Evolutionary conservation across 1,139 yeast genomes (phyloP).

Genomic region (Candida neerlandica): DNA sequence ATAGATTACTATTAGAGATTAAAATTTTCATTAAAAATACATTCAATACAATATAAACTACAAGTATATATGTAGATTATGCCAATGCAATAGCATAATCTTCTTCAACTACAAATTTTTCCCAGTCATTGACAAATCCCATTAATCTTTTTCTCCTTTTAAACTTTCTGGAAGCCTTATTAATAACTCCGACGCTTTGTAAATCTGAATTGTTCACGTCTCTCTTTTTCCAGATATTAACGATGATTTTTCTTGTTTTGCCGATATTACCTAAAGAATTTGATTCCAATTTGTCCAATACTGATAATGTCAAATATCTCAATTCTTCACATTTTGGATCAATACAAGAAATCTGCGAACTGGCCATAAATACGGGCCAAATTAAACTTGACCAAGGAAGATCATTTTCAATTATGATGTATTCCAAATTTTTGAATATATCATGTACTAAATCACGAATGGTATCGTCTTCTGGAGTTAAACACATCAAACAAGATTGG

Average conservation of each 20-base stretch:
- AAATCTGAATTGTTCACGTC: conserved; percentile 27
- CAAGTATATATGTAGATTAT: conserved; percentile 6
- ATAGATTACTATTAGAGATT: too few relatives aligned
- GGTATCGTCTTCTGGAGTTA: conserved; percentile 21
- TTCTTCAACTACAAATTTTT: conserved; percentile 29
- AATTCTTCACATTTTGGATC: conserved; percentile 27
- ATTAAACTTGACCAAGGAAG: conserved; percentile 24
- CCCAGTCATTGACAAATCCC: conserved; percentile 35
- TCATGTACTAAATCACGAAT: conserved; percentile 20
- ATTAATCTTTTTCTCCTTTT: conserved; percentile 15
- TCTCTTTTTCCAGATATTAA: conserved; percentile 30
- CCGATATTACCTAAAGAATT: conserved; percentile 31
- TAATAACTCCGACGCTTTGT: conserved; percentile 20
- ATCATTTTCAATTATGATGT: conserved; percentile 20
- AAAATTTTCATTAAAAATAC: too few relatives aligned
- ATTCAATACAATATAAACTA: too few relatives aligned
- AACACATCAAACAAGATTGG: conserved; percentile 27
- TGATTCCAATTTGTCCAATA: conserved; percentile 26
- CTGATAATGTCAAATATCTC: conserved; percentile 26
- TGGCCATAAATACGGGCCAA: conserved; percentile 30
- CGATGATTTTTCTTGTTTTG: conserved; percentile 24
- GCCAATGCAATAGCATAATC: conserved; percentile 29
- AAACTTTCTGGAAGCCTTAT: conserved; percentile 12
- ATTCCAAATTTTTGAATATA: conserved; percentile 23
- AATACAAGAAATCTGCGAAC: conserved; percentile 26